These are phyloP conservation scores for Chaetothyriales sp. DNA, from an alignment of 2,329 filamentous ascomycete genomes.

Conservation along the genomic window DNA sequence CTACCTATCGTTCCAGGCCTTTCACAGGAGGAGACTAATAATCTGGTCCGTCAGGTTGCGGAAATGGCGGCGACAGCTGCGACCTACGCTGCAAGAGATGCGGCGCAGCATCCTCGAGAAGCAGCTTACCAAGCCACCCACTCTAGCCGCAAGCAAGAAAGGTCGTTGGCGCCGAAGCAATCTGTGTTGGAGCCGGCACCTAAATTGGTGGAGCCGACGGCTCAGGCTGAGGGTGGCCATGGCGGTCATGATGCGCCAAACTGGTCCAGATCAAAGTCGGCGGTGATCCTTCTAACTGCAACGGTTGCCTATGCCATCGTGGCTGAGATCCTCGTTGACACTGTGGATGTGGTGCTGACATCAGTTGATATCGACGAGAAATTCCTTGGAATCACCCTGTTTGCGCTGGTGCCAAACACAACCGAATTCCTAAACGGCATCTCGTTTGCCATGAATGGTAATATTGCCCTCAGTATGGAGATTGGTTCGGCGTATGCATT, in stretches of 20 bases:
- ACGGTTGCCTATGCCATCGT: conserved; percentile 92
- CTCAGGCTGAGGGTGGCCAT: conserved; percentile 28
- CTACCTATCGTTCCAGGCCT: conserved; percentile 45
- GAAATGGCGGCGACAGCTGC: conserved; percentile 89
- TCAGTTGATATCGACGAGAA: conserved; percentile 90
- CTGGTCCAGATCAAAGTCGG: conserved; percentile 84
- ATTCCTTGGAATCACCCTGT: conserved; percentile 89
- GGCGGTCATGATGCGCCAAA: conserved; percentile 96
- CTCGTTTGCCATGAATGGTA: conserved; percentile 98
- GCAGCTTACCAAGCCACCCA: conserved; percentile 28
- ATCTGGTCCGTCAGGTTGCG: conserved; percentile 69
- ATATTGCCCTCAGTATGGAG: conserved; percentile 97
- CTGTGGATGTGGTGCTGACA: conserved; percentile 87
- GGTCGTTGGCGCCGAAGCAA: not conserved
- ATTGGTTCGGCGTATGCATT: conserved; percentile 94
- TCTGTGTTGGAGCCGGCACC: not conserved
- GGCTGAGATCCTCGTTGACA: conserved; percentile 91
- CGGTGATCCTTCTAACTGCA: conserved; percentile 72
- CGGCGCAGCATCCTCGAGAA: conserved; percentile 39
- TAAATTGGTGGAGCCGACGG: not conserved
- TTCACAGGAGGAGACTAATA: conserved; percentile 66
- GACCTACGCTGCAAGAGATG: conserved; percentile 70
- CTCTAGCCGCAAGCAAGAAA: conserved; percentile 7
- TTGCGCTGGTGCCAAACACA: conserved; percentile 92
- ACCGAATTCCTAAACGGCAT: conserved; percentile 98